These are phyloP conservation scores for Camellia granthamiana DNA, from an alignment of 148 eudicot species.

Conservation along the genomic window DNA sequence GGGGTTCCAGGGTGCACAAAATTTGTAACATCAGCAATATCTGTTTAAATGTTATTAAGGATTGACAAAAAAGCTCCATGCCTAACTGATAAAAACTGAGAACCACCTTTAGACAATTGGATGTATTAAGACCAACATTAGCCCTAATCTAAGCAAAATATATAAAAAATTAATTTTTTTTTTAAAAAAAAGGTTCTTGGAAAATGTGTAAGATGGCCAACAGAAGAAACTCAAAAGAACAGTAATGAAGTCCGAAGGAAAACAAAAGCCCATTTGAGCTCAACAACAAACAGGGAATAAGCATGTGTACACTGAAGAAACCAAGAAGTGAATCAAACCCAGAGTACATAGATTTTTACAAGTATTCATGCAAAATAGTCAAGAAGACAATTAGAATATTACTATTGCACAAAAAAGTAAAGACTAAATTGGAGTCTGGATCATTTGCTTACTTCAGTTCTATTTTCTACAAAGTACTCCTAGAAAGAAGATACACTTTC, in stretches of 20 bases:
- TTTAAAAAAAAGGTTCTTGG: not conserved
- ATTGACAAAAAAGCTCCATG: conserved; percentile 13
- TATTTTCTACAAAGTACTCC: too few species aligned
- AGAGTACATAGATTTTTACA: too few species aligned
- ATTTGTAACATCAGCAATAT: conserved; percentile 98
- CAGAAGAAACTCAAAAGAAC: not conserved
- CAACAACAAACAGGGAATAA: too few species aligned
- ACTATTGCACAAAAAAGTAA: too few species aligned
- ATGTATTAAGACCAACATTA: not conserved
- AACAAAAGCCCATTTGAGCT: not conserved
- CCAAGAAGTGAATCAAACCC: too few species aligned
- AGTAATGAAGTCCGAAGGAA: not conserved
- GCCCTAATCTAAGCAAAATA: not conserved
- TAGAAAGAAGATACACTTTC: too few species aligned
- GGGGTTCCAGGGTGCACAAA: conserved; percentile 96
- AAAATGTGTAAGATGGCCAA: not conserved
- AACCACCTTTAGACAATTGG: not conserved
- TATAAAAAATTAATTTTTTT: not conserved
- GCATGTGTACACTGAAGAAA: too few species aligned
- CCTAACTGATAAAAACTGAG: not conserved
- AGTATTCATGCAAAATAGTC: too few species aligned
- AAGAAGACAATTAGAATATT: too few species aligned
- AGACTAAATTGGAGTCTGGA: too few species aligned
- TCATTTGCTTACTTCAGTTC: too few species aligned
- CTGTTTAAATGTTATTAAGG: conserved; percentile 57